Evolutionary conservation across 768 basidiomycete species (phyloP).

Genomic region (Phallus indusiatus): DNA sequence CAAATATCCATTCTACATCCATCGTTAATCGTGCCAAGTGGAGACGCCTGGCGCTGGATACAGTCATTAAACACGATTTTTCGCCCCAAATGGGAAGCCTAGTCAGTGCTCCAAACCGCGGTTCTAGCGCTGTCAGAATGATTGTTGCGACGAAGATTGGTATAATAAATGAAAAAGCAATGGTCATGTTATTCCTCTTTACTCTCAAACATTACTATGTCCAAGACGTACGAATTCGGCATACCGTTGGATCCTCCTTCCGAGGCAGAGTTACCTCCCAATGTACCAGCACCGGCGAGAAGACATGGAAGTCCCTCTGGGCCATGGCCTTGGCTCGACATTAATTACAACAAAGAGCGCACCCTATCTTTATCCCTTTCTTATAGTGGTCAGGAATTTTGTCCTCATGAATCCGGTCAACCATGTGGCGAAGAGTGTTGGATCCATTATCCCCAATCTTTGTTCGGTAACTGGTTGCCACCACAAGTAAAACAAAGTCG

Average conservation of each 20-base stretch:
- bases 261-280: neutral
- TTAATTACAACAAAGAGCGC: constrained; percentile 19
- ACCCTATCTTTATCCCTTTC: neutral
- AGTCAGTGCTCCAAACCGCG: no score
- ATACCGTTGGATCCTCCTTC: neutral
- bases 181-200: neutral
- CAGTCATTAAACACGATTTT: no score
- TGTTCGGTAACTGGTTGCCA: constrained; percentile 48
- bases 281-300: neutral
- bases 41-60: no score
- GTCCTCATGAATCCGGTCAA: neutral
- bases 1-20: no score
- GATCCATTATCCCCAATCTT: constrained; percentile 38
- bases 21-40: no score
- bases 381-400: neutral
- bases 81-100: no score
- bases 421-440: constrained; percentile 16
- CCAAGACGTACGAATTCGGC: neutral
- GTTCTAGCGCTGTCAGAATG: no score
- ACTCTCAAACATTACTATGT: neutral
- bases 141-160: neutral
- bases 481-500: constrained; percentile 29
- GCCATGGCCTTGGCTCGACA: constrained; percentile 30
- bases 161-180: neutral
- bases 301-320: constrained; percentile 34